Evolutionary conservation across 2,329 filamentous ascomycete genomes (phyloP).

Genomic region (Exophiala oligosperma): DNA sequence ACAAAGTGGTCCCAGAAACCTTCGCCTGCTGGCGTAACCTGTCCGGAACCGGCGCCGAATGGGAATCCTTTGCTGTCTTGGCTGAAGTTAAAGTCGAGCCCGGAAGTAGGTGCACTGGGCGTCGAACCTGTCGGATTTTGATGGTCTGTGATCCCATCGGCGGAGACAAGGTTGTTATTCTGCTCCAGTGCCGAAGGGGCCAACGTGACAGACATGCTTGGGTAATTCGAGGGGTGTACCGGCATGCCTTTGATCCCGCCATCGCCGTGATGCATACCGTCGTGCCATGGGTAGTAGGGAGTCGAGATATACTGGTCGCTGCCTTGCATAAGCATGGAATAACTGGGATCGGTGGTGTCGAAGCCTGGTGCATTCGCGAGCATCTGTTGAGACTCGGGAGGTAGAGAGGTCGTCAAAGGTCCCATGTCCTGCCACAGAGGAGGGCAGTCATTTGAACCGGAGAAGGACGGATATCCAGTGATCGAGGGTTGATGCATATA

Average conservation of each 20-base stretch:
- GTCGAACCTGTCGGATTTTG: neutral
- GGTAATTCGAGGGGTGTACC: slow-evolving; percentile 30
- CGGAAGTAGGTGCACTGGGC: slow-evolving; percentile 9
- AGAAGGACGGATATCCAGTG: slow-evolving; percentile 10
- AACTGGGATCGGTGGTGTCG: slow-evolving; percentile 47
- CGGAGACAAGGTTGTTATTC: no score
- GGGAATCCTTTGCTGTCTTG: slow-evolving; percentile 20
- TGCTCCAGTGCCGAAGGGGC: slow-evolving; percentile 39
- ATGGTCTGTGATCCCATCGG: neutral
- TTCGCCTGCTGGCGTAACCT: slow-evolving; percentile 23
- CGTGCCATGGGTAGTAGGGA: slow-evolving; percentile 47
- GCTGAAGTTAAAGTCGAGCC: slow-evolving; percentile 24
- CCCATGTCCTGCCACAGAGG: slow-evolving; percentile 33
- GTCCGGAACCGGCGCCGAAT: slow-evolving; percentile 15
- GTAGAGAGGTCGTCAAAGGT: slow-evolving; percentile 52
- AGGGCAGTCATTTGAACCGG: slow-evolving; percentile 21
- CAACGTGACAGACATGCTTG: slow-evolving; percentile 43
- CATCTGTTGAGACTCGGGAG: slow-evolving; percentile 55
- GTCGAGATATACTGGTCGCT: slow-evolving; percentile 41
- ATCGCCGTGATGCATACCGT: slow-evolving; percentile 29
- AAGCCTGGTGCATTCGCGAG: slow-evolving; percentile 44
- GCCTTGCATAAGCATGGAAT: slow-evolving; percentile 48
- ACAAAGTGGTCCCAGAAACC: slow-evolving; percentile 31
- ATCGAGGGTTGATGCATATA: slow-evolving; percentile 30
- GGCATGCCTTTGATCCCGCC: slow-evolving; percentile 29